Conservation (phyloP, 106 monocot species). For the Dendrobium huoshanense region DNA sequence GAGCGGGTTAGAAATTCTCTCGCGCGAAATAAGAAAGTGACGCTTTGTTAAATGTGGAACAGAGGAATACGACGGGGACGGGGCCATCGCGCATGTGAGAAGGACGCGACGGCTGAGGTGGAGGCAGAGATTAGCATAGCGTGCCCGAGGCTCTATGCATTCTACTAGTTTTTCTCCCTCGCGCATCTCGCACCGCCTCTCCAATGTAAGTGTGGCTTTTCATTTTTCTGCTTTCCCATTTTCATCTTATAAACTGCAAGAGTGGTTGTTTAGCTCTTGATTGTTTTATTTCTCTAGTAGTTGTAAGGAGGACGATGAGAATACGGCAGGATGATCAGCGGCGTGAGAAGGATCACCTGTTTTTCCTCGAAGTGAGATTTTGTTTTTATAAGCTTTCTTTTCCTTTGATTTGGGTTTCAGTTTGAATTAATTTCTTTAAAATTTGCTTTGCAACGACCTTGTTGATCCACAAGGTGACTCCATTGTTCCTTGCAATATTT, state of each 20-base stretch:
- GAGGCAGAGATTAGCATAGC: slow-evolving; percentile 64
- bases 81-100: slow-evolving; percentile 62
- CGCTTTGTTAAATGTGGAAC: not conserved
- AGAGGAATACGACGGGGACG: slow-evolving; percentile 91
- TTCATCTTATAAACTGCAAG: not conserved
- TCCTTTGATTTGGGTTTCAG: not conserved
- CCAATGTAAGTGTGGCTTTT: slow-evolving; percentile 42
- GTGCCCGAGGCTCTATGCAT: slow-evolving; percentile 57
- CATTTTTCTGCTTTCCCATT: not conserved
- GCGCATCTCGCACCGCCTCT: slow-evolving; percentile 78
- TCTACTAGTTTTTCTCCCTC: slow-evolving; percentile 97
- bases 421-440: no score
- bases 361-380: slow-evolving; percentile 47
- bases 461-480: no score
- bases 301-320: slow-evolving; percentile 53
- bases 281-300: slow-evolving; percentile 24
- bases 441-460: no score
- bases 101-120: slow-evolving; percentile 29
- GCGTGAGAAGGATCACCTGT: slow-evolving; percentile 60
- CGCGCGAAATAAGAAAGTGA: not conserved
- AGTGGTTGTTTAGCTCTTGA: not conserved
- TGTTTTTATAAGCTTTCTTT: not conserved
- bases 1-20: no score
- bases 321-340: slow-evolving; percentile 54
- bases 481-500: no score